Percentiles rank a stretch among this genome's conserved stretches.
Conservation (phyloP, 768 basidiomycete species). For the Tulasnella sp. region DNA sequence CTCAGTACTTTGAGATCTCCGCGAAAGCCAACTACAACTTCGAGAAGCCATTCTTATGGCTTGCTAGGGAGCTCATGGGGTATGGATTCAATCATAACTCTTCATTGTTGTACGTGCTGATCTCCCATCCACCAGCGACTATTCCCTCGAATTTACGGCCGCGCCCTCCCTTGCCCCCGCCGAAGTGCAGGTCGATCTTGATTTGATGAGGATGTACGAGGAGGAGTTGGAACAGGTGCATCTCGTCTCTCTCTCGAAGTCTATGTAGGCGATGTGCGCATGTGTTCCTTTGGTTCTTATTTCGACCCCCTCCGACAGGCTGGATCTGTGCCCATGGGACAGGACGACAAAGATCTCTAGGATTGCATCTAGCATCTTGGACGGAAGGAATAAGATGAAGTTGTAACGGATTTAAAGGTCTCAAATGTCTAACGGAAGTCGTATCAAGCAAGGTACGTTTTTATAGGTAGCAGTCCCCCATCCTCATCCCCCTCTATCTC, state of each 20-base stretch:
- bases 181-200: constrained; percentile 74
- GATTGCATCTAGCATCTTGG: too few species aligned
- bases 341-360: constrained; percentile 88
- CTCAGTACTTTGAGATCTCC: constrained; percentile 98
- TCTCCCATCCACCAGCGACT: constrained; percentile 59
- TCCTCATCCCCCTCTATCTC: too few species aligned
- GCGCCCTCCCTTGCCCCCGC: constrained; percentile 92
- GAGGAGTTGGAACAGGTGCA: constrained; percentile 59
- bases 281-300: background rate
- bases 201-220: constrained; percentile 70
- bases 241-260: constrained; percentile 9
- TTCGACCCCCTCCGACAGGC: constrained; percentile 50
- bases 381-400: too few species aligned
- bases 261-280: background rate
- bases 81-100: constrained; percentile 39
- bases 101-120: too few species aligned
- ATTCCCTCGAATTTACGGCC: constrained; percentile 86
- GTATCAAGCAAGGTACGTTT: too few species aligned
- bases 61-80: constrained; percentile 96
- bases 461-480: too few species aligned
- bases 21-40: constrained; percentile 99
- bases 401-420: too few species aligned
- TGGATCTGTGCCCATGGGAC: constrained; percentile 86
- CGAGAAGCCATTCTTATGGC: constrained; percentile 99
- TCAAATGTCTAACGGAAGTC: too few species aligned